Evolutionary conservation across 225 moss, liverwort and hornwort genomes (phyloP).

Genomic region (Neckera pumila): DNA sequence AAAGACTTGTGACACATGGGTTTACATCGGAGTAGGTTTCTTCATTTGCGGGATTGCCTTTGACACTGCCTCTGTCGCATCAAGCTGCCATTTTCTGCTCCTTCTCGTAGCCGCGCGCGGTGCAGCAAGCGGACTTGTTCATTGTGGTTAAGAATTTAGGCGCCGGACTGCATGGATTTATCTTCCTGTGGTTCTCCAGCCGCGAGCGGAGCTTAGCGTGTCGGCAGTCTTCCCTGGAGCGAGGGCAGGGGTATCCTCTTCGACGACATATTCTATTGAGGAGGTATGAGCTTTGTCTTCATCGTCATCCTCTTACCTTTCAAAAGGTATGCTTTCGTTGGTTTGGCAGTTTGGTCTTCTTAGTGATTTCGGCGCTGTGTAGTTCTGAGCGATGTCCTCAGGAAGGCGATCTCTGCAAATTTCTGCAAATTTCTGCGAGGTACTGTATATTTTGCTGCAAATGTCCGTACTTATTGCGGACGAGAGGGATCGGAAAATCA

Average conservation of each 20-base stretch:
- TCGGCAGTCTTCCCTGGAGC: not conserved
- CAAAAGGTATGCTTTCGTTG: not conserved
- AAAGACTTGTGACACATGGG: not conserved
- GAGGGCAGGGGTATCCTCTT: not conserved
- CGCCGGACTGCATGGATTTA: not conserved
- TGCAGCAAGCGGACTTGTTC: too few relatives aligned
- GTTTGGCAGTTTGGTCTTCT: not conserved
- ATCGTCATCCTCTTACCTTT: not conserved
- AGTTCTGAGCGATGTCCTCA: slow-evolving; percentile 31
- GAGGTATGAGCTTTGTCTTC: not conserved
- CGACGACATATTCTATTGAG: not conserved
- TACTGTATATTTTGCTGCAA: not conserved
- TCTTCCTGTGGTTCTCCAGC: not conserved
- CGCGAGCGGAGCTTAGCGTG: not conserved
- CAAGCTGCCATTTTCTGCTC: not conserved
- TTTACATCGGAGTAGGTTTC: not conserved
- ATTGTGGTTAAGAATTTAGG: not conserved
- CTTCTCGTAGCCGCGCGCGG: not conserved
- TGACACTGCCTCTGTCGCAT: not conserved
- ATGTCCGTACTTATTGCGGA: not conserved
- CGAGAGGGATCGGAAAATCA: slow-evolving; percentile 43
- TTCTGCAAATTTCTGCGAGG: not conserved
- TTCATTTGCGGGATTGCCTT: not conserved
- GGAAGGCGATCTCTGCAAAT: slow-evolving; percentile 32
- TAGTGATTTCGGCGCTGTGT: not conserved